These are phyloP conservation scores for Dactylellina haptotyla DNA, from an alignment of 2,329 filamentous ascomycete genomes.

Conservation along the genomic window DNA sequence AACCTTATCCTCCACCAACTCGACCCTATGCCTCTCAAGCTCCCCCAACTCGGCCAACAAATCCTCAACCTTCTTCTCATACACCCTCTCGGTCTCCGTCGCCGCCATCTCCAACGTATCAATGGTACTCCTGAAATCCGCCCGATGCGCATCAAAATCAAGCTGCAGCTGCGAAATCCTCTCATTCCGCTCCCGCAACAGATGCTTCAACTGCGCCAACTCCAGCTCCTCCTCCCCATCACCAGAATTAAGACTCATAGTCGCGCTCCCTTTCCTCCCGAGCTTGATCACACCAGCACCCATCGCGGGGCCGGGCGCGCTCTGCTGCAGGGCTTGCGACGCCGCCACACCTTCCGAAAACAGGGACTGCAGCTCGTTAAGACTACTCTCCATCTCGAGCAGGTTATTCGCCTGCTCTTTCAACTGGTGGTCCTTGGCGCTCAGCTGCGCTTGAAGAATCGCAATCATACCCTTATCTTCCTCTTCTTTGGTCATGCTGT, in stretches of 20 bases:
- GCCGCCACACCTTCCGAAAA: conserved; percentile 64
- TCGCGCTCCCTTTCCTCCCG: conserved; percentile 26
- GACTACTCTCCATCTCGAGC: conserved; percentile 86
- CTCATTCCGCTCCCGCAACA: conserved; percentile 94
- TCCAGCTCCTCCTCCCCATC: conserved; percentile 72
- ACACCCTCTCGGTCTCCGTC: conserved; percentile 93
- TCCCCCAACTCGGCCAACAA: conserved; percentile 85
- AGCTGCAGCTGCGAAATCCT: conserved; percentile 91
- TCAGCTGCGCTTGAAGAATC: conserved; percentile 76
- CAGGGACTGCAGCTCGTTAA: conserved; percentile 81
- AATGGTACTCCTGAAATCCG: conserved; percentile 95
- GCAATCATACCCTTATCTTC: conserved; percentile 76
- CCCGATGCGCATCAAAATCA: conserved; percentile 93
- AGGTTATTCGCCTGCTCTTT: conserved; percentile 84
- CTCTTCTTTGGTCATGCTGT: conserved; percentile 48
- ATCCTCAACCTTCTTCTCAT: conserved; percentile 90
- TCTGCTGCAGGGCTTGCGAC: conserved; percentile 62
- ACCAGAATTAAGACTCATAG: conserved; percentile 62
- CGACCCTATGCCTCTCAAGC: conserved; percentile 81
- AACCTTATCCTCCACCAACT: conserved; percentile 61
- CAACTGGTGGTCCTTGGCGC: conserved; percentile 87
- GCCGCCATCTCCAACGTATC: conserved; percentile 96
- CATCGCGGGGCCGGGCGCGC: too few relatives aligned
- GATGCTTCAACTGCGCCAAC: conserved; percentile 74
- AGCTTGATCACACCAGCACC: too few relatives aligned